phyloP scores from a whole-genome alignment of 78 protist genomes.

The Pigoraptor vietnamica region DNA sequence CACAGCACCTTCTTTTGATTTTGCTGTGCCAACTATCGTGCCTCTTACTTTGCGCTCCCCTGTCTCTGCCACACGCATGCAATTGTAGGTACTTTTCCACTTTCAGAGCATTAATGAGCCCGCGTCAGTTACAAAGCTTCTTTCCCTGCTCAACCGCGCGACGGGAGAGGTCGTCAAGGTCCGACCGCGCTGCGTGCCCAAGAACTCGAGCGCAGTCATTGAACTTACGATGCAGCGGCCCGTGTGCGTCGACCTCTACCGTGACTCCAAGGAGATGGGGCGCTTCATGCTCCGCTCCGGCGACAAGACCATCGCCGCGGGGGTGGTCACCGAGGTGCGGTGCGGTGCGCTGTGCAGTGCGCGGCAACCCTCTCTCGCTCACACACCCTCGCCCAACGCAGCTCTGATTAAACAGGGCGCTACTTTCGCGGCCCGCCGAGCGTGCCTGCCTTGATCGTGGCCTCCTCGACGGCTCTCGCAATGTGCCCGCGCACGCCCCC shows the following conservation, averaged over 20 bases:
- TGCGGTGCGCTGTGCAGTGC: neutral
- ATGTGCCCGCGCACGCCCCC: neutral
- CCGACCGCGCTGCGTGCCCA: slow-evolving; percentile 13
- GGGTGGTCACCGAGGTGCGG: slow-evolving; percentile 15
- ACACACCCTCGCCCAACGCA: no score
- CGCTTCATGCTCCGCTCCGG: slow-evolving; percentile 67
- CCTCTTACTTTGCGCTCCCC: neutral
- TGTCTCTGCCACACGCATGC: neutral
- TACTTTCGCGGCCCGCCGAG: neutral
- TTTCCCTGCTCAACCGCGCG: neutral
- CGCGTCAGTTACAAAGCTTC: slow-evolving; percentile 1
- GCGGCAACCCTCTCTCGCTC: no score
- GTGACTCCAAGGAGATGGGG: slow-evolving; percentile 46
- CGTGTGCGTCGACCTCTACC: slow-evolving; percentile 46
- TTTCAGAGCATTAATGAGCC: slow-evolving; percentile 10
- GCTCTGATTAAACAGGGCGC: no score
- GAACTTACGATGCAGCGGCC: slow-evolving; percentile 17
- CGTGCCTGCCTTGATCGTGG: neutral
- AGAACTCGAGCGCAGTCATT: slow-evolving; percentile 1
- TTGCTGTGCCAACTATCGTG: neutral
- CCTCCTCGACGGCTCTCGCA: neutral
- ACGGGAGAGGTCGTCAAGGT: slow-evolving; percentile 26
- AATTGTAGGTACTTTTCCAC: slow-evolving; percentile 11
- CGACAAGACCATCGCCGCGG: slow-evolving; percentile 66
- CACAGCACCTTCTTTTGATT: neutral